Evolutionary conservation across 2,329 filamentous ascomycete species (phyloP).

Genomic region (Leptodontidium sp.): DNA sequence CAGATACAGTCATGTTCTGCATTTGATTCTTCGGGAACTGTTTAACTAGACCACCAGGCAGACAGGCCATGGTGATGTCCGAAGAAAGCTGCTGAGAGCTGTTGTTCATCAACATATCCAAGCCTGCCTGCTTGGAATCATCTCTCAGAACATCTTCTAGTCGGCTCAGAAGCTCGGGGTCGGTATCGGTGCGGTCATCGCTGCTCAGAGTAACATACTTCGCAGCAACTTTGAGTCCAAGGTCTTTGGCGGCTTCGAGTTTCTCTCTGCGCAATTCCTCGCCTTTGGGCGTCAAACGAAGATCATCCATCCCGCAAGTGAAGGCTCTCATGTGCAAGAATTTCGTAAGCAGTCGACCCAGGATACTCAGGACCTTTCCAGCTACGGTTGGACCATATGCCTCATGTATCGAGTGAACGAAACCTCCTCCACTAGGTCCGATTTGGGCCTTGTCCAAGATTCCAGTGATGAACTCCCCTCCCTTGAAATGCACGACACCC

Average conservation of each 20-base stretch:
- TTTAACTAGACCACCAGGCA: conserved; percentile 86
- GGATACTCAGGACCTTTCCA: conserved; percentile 85
- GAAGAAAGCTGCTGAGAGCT: conserved; percentile 76
- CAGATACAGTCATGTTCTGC: conserved; percentile 98
- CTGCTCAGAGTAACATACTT: conserved; percentile 87
- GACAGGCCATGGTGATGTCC: conserved; percentile 77
- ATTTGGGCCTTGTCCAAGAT: conserved; percentile 97
- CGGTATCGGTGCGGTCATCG: conserved; percentile 65
- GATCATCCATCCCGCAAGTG: conserved; percentile 96
- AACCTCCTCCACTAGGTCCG: conserved; percentile 83
- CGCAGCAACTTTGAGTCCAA: conserved; percentile 82
- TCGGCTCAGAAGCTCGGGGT: conserved; percentile 76
- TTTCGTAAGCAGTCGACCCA: conserved; percentile 88
- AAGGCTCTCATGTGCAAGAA: conserved; percentile 94
- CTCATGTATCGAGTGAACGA: conserved; percentile 93
- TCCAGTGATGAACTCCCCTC: conserved; percentile 87
- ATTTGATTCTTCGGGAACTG: conserved; percentile 97
- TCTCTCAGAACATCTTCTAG: conserved; percentile 92
- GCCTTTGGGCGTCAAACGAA: conserved; percentile 82
- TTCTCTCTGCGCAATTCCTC: conserved; percentile 75
- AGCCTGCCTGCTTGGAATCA: conserved; percentile 85
- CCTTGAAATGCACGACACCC: conserved; percentile 79
- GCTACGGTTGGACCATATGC: conserved; percentile 88
- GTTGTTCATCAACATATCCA: conserved; percentile 88
- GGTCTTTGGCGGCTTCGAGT: conserved; percentile 69